Conservation (phyloP, 305 asterid species). For the Fraxinus greggii region DNA sequence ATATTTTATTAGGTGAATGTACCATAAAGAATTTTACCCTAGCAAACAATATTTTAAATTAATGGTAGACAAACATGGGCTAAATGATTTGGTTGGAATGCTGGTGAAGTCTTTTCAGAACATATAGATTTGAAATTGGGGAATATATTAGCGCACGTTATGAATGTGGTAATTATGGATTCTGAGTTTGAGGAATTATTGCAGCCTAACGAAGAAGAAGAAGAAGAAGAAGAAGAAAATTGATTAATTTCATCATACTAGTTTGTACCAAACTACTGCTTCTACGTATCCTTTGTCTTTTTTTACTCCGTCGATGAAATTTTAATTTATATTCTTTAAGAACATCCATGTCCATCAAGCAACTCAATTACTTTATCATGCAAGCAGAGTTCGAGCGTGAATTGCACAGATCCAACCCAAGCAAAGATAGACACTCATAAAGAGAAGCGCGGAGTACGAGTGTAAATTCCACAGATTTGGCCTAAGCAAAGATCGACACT, state of each 20-base stretch:
- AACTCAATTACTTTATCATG: neutral
- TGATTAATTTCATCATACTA: neutral
- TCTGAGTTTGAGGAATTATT: slow-evolving; percentile 58
- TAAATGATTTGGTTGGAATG: slow-evolving; percentile 38
- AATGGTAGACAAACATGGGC: no score
- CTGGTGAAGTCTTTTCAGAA: slow-evolving; percentile 50
- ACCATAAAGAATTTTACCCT: no score
- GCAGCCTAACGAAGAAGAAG: slow-evolving; percentile 2
- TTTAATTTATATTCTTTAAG: neutral
- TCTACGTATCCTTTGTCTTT: neutral
- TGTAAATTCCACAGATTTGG: neutral
- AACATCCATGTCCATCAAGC: neutral
- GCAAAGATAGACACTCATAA: no score
- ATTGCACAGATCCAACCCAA: neutral
- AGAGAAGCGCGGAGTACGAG: neutral
- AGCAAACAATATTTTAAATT: no score
- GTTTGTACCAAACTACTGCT: neutral
- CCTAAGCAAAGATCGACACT: neutral
- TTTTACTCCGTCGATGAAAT: neutral
- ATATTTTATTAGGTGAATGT: no score
- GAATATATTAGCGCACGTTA: slow-evolving; percentile 43
- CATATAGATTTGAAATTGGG: slow-evolving; percentile 37
- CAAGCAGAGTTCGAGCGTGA: neutral
- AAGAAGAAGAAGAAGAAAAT: slow-evolving; percentile 23
- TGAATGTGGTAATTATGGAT: slow-evolving; percentile 69